Evolutionary conservation across 129 eudicot genomes (phyloP).

Genomic region (Sambucus nigra): DNA sequence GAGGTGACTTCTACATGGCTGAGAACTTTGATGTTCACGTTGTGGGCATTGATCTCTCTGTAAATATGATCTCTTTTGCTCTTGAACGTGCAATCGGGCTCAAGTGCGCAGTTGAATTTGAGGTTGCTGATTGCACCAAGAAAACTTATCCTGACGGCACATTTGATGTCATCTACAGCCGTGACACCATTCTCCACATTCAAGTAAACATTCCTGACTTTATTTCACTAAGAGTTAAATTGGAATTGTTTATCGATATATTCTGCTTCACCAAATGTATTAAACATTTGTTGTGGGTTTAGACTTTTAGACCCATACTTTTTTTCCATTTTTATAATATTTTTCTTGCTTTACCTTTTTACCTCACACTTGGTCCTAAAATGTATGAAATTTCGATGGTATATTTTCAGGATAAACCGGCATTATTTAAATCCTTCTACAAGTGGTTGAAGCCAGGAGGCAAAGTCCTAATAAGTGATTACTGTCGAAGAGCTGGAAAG

Average conservation of each 20-base stretch:
- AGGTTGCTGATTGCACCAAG: constrained; percentile 97
- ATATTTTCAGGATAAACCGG: constrained; percentile 70
- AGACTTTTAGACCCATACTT: not conserved
- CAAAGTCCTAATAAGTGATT: constrained; percentile 85
- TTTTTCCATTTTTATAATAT: not conserved
- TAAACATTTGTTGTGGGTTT: not conserved
- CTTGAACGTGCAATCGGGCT: constrained; percentile 86
- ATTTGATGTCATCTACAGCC: constrained; percentile 94
- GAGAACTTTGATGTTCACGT: constrained; percentile 80
- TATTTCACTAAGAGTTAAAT: not conserved
- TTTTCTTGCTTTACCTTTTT: not conserved
- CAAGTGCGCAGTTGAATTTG: constrained; percentile 83
- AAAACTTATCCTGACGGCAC: constrained; percentile 65
- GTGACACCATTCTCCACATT: constrained; percentile 94
- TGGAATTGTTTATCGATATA: not conserved
- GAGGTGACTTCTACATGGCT: constrained; percentile 97
- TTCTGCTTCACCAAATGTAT: not conserved
- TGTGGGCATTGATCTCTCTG: constrained; percentile 88
- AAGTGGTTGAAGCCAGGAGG: constrained; percentile 99
- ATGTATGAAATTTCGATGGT: not conserved
- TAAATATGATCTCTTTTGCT: constrained; percentile 92
- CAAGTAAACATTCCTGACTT: constrained; percentile 45
- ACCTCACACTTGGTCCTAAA: not conserved
- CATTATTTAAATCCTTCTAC: constrained; percentile 70
- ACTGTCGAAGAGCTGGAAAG: constrained; percentile 69